phyloP scores from a whole-genome alignment of 306 rosid species.

The Elaeagnus macrophylla region DNA sequence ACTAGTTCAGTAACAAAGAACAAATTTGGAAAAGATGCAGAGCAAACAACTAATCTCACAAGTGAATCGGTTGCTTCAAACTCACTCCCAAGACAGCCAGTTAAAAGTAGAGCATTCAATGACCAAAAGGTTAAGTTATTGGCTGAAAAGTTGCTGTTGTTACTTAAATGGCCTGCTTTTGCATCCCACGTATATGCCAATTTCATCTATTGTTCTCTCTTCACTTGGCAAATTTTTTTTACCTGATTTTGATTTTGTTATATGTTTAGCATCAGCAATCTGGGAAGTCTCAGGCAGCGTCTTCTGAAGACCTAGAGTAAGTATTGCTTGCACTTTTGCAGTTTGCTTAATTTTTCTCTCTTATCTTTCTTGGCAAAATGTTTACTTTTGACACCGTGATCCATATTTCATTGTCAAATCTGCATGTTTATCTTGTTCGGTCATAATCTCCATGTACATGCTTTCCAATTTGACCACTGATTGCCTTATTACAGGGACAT shows the following conservation, averaged over 20 bases:
- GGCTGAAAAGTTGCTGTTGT: slow-evolving; percentile 30
- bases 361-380: background rate
- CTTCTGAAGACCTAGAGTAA: slow-evolving; percentile 47
- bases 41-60: slow-evolving; percentile 38
- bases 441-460: background rate
- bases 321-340: slow-evolving; percentile 27
- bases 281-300: slow-evolving; percentile 57
- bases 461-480: slow-evolving; percentile 17
- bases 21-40: slow-evolving; percentile 54
- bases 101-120: slow-evolving; percentile 35
- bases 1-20: slow-evolving; percentile 31
- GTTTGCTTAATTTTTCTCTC: background rate
- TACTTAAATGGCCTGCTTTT: slow-evolving; percentile 8
- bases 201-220: background rate
- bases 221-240: slow-evolving; percentile 14
- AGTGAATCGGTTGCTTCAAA: slow-evolving; percentile 48
- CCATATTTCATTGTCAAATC: background rate
- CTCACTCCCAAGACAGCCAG: slow-evolving; percentile 40
- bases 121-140: slow-evolving; percentile 45
- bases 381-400: background rate
- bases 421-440: background rate
- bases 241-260: slow-evolving; percentile 26
- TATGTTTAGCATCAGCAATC: slow-evolving; percentile 41
- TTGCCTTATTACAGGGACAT: slow-evolving; percentile 53
- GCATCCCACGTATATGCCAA: slow-evolving; percentile 3